phyloP scores from a whole-genome alignment of 192 early-diverging fungal species.

The Spizellomyces sp. region DNA sequence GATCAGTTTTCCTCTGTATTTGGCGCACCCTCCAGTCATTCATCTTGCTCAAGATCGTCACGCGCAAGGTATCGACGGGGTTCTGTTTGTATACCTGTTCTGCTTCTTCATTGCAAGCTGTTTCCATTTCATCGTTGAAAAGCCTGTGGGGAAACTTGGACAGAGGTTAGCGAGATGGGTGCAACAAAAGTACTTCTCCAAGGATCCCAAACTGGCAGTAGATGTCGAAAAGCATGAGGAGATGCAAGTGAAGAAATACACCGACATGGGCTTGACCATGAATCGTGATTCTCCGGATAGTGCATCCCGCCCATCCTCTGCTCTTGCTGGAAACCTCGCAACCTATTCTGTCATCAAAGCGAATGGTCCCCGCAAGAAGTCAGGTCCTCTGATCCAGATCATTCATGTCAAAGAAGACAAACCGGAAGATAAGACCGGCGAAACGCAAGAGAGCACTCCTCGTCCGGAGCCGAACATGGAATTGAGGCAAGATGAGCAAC shows the following conservation, averaged over 20 bases:
- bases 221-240: conserved; percentile 26
- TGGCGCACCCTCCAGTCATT: conserved; percentile 27
- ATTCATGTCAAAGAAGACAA: not conserved
- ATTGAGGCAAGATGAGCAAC: not conserved
- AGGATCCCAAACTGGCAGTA: conserved; percentile 21
- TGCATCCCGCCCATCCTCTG: not conserved
- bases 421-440: not conserved
- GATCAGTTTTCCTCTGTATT: conserved; percentile 38
- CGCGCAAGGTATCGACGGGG: conserved; percentile 30
- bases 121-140: conserved; percentile 19
- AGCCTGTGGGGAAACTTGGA: conserved; percentile 11
- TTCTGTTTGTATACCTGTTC: conserved; percentile 8
- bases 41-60: conserved; percentile 7
- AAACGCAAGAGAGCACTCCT: not conserved
- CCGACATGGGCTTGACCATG: conserved; percentile 14
- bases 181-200: conserved; percentile 19
- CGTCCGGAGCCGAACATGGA: not conserved
- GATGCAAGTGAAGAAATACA: conserved; percentile 16
- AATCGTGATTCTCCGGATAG: not conserved
- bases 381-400: conserved; percentile 2
- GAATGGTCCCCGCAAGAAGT: not conserved
- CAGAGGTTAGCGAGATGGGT: conserved; percentile 10
- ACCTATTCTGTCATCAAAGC: too few relatives aligned
- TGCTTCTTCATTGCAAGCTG: conserved; percentile 10
- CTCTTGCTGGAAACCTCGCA: too few relatives aligned